phyloP scores from a whole-genome alignment of 179 eudicot genomes.

The Heliamphora pulchella region DNA sequence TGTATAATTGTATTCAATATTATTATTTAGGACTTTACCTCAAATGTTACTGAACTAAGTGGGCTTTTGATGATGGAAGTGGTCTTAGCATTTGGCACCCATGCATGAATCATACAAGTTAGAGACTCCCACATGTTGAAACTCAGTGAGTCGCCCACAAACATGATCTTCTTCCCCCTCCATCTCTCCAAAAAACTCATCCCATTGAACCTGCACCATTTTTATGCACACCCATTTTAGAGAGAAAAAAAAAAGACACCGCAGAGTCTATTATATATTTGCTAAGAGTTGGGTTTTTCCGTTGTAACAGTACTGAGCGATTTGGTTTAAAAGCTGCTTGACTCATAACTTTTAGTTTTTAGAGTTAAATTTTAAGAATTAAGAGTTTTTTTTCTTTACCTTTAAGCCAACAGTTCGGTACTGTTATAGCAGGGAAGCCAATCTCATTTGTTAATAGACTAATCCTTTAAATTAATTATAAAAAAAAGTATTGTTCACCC shows the following conservation, averaged over 20 bases:
- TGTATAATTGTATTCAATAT: too few species aligned
- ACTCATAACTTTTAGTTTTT: too few species aligned
- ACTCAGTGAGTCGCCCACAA: constrained; percentile 90
- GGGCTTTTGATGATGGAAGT: constrained; percentile 25
- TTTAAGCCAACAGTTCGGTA: too few species aligned
- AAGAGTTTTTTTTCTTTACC: too few species aligned
- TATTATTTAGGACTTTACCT: not conserved
- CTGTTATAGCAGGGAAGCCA: too few species aligned
- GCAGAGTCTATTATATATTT: not conserved
- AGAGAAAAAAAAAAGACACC: not conserved
- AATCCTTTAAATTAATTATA: too few species aligned
- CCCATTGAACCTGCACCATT: constrained; percentile 70
- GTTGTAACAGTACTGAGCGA: too few species aligned
- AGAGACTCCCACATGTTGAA: constrained; percentile 68
- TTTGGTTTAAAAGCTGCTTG: too few species aligned
- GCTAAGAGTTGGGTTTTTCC: too few species aligned
- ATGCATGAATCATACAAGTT: constrained; percentile 73
- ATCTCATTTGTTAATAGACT: too few species aligned
- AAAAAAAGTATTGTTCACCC: too few species aligned
- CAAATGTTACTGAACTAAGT: constrained; percentile 12
- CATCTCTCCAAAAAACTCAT: constrained; percentile 52
- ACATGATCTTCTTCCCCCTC: constrained; percentile 92
- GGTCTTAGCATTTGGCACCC: constrained; percentile 60
- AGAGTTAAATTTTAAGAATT: too few species aligned
- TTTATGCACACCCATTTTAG: not conserved